phyloP scores from a whole-genome alignment of 129 eudicot species.

The Kitagawia praeruptora region DNA sequence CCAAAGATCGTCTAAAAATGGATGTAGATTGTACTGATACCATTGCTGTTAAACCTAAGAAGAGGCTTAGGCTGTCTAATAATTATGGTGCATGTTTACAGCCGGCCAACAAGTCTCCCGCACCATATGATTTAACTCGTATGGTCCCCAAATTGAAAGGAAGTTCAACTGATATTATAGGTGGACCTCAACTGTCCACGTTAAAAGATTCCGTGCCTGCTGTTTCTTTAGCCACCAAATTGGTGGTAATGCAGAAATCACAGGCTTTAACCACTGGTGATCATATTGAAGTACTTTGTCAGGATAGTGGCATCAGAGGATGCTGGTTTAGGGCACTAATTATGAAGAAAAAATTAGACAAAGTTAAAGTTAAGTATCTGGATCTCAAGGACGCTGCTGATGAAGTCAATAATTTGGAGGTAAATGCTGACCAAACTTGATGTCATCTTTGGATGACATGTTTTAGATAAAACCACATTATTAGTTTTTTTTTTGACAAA shows the following conservation, averaged over 20 bases:
- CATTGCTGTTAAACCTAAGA: slow-evolving; percentile 40
- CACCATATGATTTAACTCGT: not conserved
- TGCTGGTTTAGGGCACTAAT: slow-evolving; percentile 77
- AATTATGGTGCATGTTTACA: slow-evolving; percentile 15
- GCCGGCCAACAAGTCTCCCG: slow-evolving; percentile 6
- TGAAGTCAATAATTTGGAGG: slow-evolving; percentile 65
- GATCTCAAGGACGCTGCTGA: slow-evolving; percentile 72
- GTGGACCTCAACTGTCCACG: not conserved
- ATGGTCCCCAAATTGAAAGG: not conserved
- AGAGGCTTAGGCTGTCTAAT: slow-evolving; percentile 42
- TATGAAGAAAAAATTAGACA: slow-evolving; percentile 56
- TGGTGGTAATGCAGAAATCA: slow-evolving; percentile 1
- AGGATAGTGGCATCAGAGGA: slow-evolving; percentile 90
- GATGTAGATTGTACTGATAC: slow-evolving; percentile 20
- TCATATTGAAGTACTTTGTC: slow-evolving; percentile 70
- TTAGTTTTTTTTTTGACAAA: not conserved
- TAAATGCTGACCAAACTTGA: slow-evolving; percentile 13
- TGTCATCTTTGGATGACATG: not conserved
- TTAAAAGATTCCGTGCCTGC: slow-evolving; percentile 3
- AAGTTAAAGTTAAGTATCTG: slow-evolving; percentile 62
- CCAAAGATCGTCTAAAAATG: slow-evolving; percentile 20
- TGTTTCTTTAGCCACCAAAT: slow-evolving; percentile 3
- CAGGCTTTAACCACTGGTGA: slow-evolving; percentile 37
- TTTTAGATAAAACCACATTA: not conserved
- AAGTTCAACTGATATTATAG: slow-evolving; percentile 8